Base-by-base conservation (phyloP, 2,329 filamentous ascomycete genomes). In the Colletotrichum horii region DNA sequence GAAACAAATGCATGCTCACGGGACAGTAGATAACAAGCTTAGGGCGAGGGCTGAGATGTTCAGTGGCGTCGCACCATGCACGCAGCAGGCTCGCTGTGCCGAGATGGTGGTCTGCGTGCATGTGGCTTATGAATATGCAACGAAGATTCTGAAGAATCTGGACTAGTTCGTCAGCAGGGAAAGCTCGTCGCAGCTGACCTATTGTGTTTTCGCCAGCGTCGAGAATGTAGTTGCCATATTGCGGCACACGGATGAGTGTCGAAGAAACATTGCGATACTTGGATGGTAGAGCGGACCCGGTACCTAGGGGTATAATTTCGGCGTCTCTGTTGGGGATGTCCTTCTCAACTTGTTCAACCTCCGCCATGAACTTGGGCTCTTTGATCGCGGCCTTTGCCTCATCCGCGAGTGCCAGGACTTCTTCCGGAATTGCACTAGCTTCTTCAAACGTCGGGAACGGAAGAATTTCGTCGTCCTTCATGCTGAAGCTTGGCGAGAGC, bases 81-180 rank as follows among this genome's bases (percentile, higher is more conserved):
- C 91, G 93, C 80, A 98, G 91, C n/a, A 98, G 87, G 8, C 93
- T 91, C n/a, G 91, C 89, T 1, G 93, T 94, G 32, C 97, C 97
- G 24, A 99, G 90, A 82, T 98, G 97, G 84, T 99, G 97, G 85
- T 99, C 97, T 6, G 97, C 97, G 84, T 99, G 97, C 77, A 98
- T 88, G 85, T 99, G 97, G 83, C 95, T 98, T 84, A 99, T 97
- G 92, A 95, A 98, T 77, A 99, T 93, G 79, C 92, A 91, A 70
- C 93, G 93, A 58, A 99, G 88, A 77, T 97, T 93, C 75, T 88
- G 89, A n/a, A 99, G 87, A 15, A 98, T 89, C n/a, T 93, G 88
- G 32, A 87, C 87, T 5, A 96, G 87, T 78, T 95, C 90, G 6
- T 92, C 88, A 0, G 88, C 86, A 8, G 90, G 89, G 80, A 94